Evolutionary conservation across 371 early-diverging fungal species (phyloP), one percentile per base, ranked within the genome.

Genomic region (Mortierella sp.): DNA sequence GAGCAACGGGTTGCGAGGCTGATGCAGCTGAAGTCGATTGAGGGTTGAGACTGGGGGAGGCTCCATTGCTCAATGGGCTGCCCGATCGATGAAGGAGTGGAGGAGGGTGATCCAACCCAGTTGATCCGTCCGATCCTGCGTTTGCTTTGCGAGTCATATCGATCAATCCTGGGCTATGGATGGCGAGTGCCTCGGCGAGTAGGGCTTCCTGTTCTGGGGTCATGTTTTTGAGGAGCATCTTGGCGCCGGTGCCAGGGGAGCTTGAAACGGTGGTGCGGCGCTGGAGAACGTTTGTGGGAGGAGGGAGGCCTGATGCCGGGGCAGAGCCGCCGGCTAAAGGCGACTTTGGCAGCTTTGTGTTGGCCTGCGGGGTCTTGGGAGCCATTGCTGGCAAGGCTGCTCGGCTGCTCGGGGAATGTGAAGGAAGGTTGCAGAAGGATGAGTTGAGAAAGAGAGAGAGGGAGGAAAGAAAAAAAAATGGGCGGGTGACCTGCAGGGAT

Each of bases 171-270:
- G 76, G 76, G 41, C 64, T 68, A 51, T 76, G 76, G 43, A 76
- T 64, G 13, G 76, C 63, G 47, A 76, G 68, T 25, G 76, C 76
- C 51, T 76, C 76, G 19, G 76, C 76, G 1, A 76, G 61, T 12
- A 76, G 69, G 41, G 68, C 69, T n/a, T 76, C 69, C 31, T 76
- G 76, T 46, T 76, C 76, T 7, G 68, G 76, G 2, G 76, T 59
- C 76, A 76, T 68, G 40, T 68, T 64, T 54, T 68, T 76, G 68
- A 76, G 60, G 37, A 59, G 24, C 54, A 58, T 73, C 19, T 67
- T 67, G 62, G 66, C 66, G 37, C 55, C 41, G 6, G 49, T 53
- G 31, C 46, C 50, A 25, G 63, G 59, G 16, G 58, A 29, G 41
- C 34, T 34, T 10, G 63, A 41, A 50, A 60, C 53, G 56, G 63